Evolutionary conservation across 345 rosid species (phyloP).

Genomic region (Eucalyptus cloeziana): DNA sequence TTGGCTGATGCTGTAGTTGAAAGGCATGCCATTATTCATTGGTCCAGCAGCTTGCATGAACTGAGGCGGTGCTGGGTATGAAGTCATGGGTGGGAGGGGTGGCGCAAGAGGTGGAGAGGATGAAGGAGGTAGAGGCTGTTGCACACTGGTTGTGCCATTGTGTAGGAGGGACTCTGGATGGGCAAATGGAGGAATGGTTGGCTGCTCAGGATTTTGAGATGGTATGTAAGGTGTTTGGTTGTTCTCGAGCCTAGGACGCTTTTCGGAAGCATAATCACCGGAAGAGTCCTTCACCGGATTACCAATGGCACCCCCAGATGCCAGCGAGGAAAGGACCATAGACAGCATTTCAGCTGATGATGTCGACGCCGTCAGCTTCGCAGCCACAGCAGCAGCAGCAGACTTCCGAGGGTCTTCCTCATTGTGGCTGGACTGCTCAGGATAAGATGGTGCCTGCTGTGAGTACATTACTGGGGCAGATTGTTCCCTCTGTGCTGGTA

Average conservation of each 20-base stretch:
- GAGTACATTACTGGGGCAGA: conserved; percentile 56
- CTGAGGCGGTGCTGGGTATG: conserved; percentile 24
- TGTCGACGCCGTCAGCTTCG: conserved; percentile 81
- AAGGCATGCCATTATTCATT: conserved; percentile 23
- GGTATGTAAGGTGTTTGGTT: conserved; percentile 37
- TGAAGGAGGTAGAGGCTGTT: conserved; percentile 42
- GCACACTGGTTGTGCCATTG: conserved; percentile 3
- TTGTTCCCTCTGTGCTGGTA: conserved; percentile 38
- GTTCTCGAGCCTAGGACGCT: conserved; percentile 61
- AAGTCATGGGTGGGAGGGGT: conserved; percentile 32
- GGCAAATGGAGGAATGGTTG: conserved; percentile 8
- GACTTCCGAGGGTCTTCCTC: conserved; percentile 60
- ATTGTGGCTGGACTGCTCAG: conserved; percentile 5
- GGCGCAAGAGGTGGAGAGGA: conserved; percentile 41
- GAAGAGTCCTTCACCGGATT: conserved; percentile 37
- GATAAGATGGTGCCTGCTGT: conserved; percentile 10
- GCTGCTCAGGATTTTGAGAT: conserved; percentile 15
- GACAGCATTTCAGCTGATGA: conserved; percentile 95
- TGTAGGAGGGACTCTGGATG: conserved; percentile 19
- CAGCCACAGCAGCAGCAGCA: conserved; percentile 82
- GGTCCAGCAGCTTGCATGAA: conserved; percentile 47
- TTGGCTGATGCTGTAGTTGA: conserved; percentile 33
- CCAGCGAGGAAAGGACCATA: conserved; percentile 81
- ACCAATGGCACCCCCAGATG: conserved; percentile 69
- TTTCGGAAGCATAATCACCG: conserved; percentile 42